Percentiles rank a stretch among this genome's conserved stretches.
phyloP scores from a whole-genome alignment of 768 basidiomycete genomes.

The Serpula lacrymans region DNA sequence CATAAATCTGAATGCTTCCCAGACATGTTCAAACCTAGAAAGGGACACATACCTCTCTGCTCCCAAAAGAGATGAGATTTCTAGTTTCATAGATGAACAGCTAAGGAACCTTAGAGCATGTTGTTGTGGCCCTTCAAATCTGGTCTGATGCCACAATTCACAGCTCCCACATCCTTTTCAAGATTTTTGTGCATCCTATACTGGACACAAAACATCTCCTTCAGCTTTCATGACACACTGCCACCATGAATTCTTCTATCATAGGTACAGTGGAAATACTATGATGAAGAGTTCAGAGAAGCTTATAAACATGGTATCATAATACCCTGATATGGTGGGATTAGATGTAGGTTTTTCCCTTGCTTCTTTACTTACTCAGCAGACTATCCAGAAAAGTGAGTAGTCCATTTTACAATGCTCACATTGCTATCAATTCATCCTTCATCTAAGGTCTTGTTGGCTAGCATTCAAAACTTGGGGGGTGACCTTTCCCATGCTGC shows the following conservation, averaged over 20 bases:
- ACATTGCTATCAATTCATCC: too few species aligned
- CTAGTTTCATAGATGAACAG: too few species aligned
- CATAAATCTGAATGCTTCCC: too few species aligned
- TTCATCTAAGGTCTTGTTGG: conserved; percentile 18
- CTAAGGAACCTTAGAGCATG: too few species aligned
- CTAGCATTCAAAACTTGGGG: conserved; percentile 15
- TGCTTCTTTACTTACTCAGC: too few species aligned
- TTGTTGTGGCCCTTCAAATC: conserved; percentile 18
- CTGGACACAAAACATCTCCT: not conserved
- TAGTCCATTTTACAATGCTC: too few species aligned
- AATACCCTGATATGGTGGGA: conserved; percentile 6
- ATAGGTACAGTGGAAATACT: not conserved
- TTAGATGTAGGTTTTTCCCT: conserved; percentile 11
- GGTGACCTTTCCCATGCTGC: conserved; percentile 25
- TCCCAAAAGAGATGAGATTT: too few species aligned
- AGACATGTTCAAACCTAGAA: too few species aligned
- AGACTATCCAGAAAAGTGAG: too few species aligned
- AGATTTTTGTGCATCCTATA: conserved; percentile 2
- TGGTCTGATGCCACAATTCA: conserved; percentile 28
- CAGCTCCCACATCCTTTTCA: conserved; percentile 10
- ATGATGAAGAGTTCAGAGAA: conserved; percentile 6
- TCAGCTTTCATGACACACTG: too few species aligned
- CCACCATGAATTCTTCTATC: conserved; percentile 10
- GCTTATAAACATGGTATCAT: conserved; percentile 7
- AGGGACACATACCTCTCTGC: too few species aligned